A percentile compares a stretch with the other conserved stretches of the same genome.
Evolutionary conservation across 148 eudicot genomes (phyloP).

Genomic region (Rhododendron molle): DNA sequence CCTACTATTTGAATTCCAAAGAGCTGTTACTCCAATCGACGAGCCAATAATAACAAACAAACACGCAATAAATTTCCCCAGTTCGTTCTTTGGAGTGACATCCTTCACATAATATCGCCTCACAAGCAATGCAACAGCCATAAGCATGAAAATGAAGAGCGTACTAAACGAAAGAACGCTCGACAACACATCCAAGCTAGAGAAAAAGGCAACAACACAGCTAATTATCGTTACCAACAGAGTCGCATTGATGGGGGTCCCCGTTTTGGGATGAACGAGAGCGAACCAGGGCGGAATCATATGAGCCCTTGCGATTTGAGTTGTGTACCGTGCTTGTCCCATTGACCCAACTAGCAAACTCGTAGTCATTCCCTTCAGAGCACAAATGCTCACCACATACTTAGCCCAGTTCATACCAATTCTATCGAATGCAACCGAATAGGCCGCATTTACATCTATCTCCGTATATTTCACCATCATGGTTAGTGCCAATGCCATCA

Average conservation of each 20-base stretch:
- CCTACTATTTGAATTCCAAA: conserved; percentile 43
- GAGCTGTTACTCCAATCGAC: conserved; percentile 44
- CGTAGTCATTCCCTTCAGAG: conserved; percentile 91
- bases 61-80: conserved; percentile 40
- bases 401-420: conserved; percentile 93
- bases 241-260: conserved; percentile 81
- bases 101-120: conserved; percentile 75
- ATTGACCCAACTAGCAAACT: conserved; percentile 78
- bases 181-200: conserved; percentile 82
- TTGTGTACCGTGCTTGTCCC: conserved; percentile 88
- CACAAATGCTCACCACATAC: conserved; percentile 70
- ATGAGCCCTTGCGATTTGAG: conserved; percentile 90
- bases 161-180: conserved; percentile 83
- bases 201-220: conserved; percentile 61
- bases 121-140: conserved; percentile 86
- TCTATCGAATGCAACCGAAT: conserved; percentile 55
- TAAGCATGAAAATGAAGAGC: conserved; percentile 83
- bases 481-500: conserved; percentile 69
- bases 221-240: conserved; percentile 58
- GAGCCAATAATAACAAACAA: conserved; percentile 47
- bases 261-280: conserved; percentile 74
- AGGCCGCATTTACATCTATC: conserved; percentile 82
- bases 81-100: conserved; percentile 40
- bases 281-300: conserved; percentile 96
- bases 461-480: conserved; percentile 74